phyloP scores from a whole-genome alignment of 768 basidiomycete species.

The Psilocybe subaeruginosa region DNA sequence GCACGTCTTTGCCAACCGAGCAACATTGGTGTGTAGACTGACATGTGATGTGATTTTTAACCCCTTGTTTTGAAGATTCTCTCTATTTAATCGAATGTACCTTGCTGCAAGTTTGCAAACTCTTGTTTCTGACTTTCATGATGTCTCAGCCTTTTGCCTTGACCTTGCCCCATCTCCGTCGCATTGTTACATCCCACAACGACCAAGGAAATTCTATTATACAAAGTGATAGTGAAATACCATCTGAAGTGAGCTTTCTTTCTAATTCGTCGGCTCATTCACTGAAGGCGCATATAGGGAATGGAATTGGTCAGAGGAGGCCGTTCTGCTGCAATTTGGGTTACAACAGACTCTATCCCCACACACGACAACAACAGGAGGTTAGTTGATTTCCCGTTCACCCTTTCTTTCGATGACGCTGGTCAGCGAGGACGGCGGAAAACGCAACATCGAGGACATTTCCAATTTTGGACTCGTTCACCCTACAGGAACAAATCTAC shows the following conservation, averaged over 20 bases:
- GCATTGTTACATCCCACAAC: constrained; percentile 56
- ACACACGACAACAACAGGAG: constrained; percentile 55
- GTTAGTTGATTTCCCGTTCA: constrained; percentile 26
- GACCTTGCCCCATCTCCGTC: constrained; percentile 42
- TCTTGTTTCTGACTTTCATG: constrained; percentile 11
- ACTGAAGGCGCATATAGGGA: constrained; percentile 22
- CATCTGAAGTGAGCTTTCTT: constrained; percentile 29
- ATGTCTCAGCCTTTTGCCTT: constrained; percentile 29
- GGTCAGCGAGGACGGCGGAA: constrained; percentile 54
- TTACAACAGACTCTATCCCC: constrained; percentile 49
- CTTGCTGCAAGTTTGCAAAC: not conserved
- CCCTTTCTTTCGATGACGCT: not conserved
- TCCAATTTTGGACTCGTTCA: constrained; percentile 46
- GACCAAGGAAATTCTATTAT: constrained; percentile 42
- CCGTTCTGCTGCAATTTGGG: constrained; percentile 47
- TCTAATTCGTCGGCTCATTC: not conserved
- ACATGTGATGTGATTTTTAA: constrained; percentile 9
- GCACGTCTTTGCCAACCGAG: not conserved
- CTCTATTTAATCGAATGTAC: constrained; percentile 3
- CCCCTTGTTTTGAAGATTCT: not conserved
- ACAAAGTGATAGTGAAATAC: constrained; percentile 35
- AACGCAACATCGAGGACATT: constrained; percentile 38
- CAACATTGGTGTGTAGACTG: constrained; percentile 1
- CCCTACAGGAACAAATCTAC: constrained; percentile 47
- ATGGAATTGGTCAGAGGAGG: constrained; percentile 39